These are phyloP conservation scores for Aspergillus steynii DNA, from an alignment of 495 filamentous ascomycete species.

Conservation along the genomic window DNA sequence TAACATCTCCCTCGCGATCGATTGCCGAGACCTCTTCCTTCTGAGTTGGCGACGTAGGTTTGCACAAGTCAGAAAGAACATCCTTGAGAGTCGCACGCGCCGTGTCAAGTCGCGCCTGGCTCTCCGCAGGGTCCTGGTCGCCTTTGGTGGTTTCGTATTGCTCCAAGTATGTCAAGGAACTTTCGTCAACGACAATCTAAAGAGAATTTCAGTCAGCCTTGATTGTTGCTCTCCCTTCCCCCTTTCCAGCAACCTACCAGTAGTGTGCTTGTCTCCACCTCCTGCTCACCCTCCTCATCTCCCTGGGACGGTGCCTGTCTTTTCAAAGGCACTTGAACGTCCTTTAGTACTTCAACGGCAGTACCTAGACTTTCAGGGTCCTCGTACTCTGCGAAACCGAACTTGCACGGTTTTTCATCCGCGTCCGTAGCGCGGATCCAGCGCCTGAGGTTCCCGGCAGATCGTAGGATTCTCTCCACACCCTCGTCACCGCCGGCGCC, in stretches of 20 bases:
- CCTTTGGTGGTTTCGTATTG: constrained; percentile 67
- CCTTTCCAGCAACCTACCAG: constrained; percentile 42
- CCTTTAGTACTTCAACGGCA: constrained; percentile 82
- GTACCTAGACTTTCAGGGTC: constrained; percentile 85
- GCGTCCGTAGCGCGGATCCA: constrained; percentile 85
- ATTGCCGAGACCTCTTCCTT: constrained; percentile 47
- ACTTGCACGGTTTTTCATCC: constrained; percentile 79
- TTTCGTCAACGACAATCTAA: constrained; percentile 76
- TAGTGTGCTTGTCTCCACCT: constrained; percentile 68
- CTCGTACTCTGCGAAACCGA: constrained; percentile 97
- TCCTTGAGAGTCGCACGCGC: constrained; percentile 64
- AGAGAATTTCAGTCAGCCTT: constrained; percentile 1
- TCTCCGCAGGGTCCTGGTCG: constrained; percentile 64
- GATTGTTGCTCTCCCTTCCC: not conserved
- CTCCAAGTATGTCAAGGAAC: constrained; percentile 76
- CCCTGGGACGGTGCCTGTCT: constrained; percentile 54
- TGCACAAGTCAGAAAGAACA: constrained; percentile 68
- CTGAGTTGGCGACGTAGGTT: constrained; percentile 57
- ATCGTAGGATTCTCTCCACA: constrained; percentile 76
- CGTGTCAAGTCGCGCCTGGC: constrained; percentile 66
- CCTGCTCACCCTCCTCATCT: constrained; percentile 53
- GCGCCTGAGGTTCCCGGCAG: constrained; percentile 74
- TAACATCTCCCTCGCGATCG: constrained; percentile 66
- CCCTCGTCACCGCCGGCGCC: constrained; percentile 76
- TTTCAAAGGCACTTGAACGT: constrained; percentile 82